These are phyloP conservation scores for Chaetomium strumarium DNA, from an alignment of 2,329 filamentous ascomycete genomes.

Conservation along the genomic window DNA sequence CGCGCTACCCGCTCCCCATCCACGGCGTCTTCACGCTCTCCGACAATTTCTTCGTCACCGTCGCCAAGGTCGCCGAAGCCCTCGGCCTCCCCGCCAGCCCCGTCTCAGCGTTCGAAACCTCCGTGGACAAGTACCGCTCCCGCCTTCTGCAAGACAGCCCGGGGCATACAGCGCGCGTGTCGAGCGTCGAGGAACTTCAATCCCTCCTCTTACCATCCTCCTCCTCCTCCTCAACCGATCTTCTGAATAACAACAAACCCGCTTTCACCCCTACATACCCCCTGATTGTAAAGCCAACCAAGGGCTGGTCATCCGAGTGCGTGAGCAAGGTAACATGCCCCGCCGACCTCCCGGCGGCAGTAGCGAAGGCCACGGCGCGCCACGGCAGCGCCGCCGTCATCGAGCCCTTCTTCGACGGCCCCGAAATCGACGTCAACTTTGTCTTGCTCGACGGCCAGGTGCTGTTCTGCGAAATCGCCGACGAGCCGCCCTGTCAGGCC, in stretches of 20 bases:
- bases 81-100: conserved; percentile 19
- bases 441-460: conserved; percentile 23
- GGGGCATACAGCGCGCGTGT: conserved; percentile 19
- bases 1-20: conserved; percentile 20
- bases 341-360: conserved; percentile 19
- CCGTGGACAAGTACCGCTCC: conserved; percentile 24
- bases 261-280: conserved; percentile 18
- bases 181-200: conserved; percentile 18
- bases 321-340: conserved; percentile 21
- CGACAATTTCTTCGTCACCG: conserved; percentile 25
- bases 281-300: conserved; percentile 25
- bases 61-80: conserved; percentile 17
- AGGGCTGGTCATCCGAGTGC: conserved; percentile 25
- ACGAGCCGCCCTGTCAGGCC: conserved; percentile 23
- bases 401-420: conserved; percentile 25
- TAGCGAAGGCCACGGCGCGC: conserved; percentile 20
- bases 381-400: conserved; percentile 25
- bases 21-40: conserved; percentile 25
- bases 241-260: background rate
- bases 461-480: conserved; percentile 23
- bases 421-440: conserved; percentile 26
- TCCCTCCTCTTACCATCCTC: conserved; percentile 6
- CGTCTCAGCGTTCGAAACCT: conserved; percentile 20
- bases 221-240: conserved; percentile 11
- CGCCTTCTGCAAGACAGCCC: conserved; percentile 22